A percentile compares a stretch with the other conserved stretches of the same genome.
These are phyloP conservation scores for Persicaria maculosa DNA, from an alignment of 148 eudicot genomes.

Conservation along the genomic window DNA sequence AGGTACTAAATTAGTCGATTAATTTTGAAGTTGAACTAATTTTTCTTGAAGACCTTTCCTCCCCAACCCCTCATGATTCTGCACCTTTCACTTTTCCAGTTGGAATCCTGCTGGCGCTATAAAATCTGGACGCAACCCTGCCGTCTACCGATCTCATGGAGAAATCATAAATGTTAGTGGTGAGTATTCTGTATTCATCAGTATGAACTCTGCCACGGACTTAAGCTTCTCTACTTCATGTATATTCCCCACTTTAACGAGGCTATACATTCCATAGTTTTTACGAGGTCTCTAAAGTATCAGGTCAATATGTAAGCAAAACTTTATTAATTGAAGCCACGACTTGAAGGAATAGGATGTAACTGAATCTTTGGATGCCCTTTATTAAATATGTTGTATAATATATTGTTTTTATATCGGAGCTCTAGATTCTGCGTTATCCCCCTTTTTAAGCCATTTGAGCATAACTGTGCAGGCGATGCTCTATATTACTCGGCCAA, in stretches of 20 bases:
- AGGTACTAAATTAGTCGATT: neutral
- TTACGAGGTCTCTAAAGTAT: neutral
- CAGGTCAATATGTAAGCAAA: neutral
- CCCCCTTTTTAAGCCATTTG: neutral
- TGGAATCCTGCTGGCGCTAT: conserved; percentile 99
- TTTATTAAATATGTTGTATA: neutral
- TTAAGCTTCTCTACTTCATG: neutral
- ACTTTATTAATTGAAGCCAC: neutral
- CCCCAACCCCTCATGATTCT: neutral
- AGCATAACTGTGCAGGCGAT: conserved; percentile 54
- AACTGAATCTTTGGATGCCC: neutral
- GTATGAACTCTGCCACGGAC: neutral
- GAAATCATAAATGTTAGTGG: conserved; percentile 64
- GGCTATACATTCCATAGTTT: neutral
- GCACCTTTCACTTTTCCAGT: conserved; percentile 26
- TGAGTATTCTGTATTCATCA: conserved; percentile 28
- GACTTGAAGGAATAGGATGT: neutral
- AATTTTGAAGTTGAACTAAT: neutral
- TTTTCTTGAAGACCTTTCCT: neutral
- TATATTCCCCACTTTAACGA: neutral
- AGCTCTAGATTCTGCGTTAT: neutral
- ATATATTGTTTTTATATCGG: neutral
- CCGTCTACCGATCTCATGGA: conserved; percentile 66
- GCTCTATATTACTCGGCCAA: conserved; percentile 75
- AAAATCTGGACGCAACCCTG: conserved; percentile 86